phyloP scores from a whole-genome alignment of 1,284 basidiomycete species.

The Leccinum pachyderme region DNA sequence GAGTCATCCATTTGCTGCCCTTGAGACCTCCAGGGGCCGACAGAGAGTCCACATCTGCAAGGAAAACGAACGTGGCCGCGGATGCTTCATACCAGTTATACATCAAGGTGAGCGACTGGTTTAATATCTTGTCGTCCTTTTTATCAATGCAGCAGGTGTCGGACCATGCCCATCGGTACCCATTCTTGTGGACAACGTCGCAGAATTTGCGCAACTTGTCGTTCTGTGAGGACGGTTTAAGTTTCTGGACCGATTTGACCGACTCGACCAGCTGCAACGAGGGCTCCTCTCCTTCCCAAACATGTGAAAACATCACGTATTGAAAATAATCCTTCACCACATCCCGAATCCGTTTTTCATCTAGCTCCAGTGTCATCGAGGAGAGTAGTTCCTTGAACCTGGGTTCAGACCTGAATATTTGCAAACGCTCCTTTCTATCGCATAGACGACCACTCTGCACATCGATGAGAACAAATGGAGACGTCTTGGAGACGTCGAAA shows the following conservation, averaged over 20 bases:
- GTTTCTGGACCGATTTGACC: not conserved
- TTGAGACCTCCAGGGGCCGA: too few species aligned
- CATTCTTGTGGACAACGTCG: not conserved
- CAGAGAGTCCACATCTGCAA: not conserved
- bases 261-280: not conserved
- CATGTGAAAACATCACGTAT: conserved; percentile 15
- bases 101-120: not conserved
- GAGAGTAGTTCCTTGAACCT: too few species aligned
- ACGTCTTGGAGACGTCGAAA: too few species aligned
- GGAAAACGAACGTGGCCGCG: not conserved
- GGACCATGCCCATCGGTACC: not conserved
- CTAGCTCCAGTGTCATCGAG: too few species aligned
- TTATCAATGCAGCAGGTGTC: not conserved
- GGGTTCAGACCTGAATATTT: too few species aligned
- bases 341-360: too few species aligned
- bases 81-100: not conserved
- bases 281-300: conserved; percentile 1
- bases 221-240: not conserved
- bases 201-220: not conserved
- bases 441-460: too few species aligned
- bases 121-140: not conserved
- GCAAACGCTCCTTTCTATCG: too few species aligned
- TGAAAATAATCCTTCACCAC: too few species aligned
- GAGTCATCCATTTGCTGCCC: too few species aligned
- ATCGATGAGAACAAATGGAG: too few species aligned